Conservation (phyloP, 1,284 basidiomycete genomes). For the Cutaneotrichosporon sp. region DNA sequence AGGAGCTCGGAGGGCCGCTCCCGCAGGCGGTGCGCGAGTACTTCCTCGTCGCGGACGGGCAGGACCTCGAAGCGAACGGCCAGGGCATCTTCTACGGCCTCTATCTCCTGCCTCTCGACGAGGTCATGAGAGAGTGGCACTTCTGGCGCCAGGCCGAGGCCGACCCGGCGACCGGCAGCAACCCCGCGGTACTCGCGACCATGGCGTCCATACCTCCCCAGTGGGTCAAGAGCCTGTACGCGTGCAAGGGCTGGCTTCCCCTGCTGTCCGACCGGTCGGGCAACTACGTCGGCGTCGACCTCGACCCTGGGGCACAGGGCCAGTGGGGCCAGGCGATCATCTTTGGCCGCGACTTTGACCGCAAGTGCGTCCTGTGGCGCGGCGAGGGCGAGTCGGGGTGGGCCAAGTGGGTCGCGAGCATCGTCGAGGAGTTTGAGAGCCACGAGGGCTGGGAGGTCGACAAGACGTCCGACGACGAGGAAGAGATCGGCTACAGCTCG, state of each 20-base stretch:
- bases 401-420: constrained; percentile 90
- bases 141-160: constrained; percentile 91
- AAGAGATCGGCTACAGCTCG: constrained; percentile 82
- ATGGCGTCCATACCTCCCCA: constrained; percentile 89
- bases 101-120: constrained; percentile 78
- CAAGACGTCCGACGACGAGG: constrained; percentile 56
- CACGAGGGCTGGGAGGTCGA: constrained; percentile 80
- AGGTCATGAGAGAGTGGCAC: constrained; percentile 86
- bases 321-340: constrained; percentile 90
- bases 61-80: constrained; percentile 72
- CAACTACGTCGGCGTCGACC: constrained; percentile 95
- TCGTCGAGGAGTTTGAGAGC: constrained; percentile 88
- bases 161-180: constrained; percentile 71
- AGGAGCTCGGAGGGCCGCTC: constrained; percentile 75
- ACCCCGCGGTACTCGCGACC: constrained; percentile 65
- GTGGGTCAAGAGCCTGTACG: constrained; percentile 91
- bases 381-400: constrained; percentile 90
- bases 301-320: constrained; percentile 78
- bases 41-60: constrained; percentile 77
- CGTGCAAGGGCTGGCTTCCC: constrained; percentile 93
- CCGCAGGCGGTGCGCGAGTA: constrained; percentile 79
- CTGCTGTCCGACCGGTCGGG: constrained; percentile 90
- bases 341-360: constrained; percentile 96
- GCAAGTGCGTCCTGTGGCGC: constrained; percentile 90
- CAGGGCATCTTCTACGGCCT: constrained; percentile 82